phyloP scores from a whole-genome alignment of 148 eudicot genomes.

The Silene latifolia region DNA sequence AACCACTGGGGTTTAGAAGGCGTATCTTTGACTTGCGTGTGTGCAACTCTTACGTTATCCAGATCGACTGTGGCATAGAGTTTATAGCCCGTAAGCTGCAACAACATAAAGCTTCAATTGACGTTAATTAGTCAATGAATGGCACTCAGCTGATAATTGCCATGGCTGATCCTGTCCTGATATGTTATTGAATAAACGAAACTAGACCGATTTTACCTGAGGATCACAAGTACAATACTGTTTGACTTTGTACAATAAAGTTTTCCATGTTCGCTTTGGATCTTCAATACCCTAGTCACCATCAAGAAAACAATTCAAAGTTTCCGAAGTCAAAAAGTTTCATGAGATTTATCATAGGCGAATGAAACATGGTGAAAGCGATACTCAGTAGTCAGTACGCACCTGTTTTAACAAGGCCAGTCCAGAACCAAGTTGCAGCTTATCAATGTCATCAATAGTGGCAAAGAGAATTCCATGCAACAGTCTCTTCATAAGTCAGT shows the following conservation, averaged over 20 bases:
- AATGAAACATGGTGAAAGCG: too few relatives aligned
- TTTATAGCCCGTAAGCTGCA: conserved; percentile 35
- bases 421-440: conserved; percentile 4
- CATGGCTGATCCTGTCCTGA: too few relatives aligned
- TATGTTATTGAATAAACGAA: too few relatives aligned
- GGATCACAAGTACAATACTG: conserved; percentile 36
- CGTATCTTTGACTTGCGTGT: conserved; percentile 41
- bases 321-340: background rate
- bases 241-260: conserved; percentile 36
- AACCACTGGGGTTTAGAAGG: conserved; percentile 50
- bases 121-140: background rate
- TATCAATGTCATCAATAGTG: conserved; percentile 10
- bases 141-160: too few relatives aligned
- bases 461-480: conserved; percentile 9
- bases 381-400: background rate
- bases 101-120: background rate
- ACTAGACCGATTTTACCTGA: conserved; percentile 13
- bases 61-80: conserved; percentile 70
- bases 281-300: conserved; percentile 24
- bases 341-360: background rate
- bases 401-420: conserved; percentile 6
- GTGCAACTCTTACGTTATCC: conserved; percentile 58
- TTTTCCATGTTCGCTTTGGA: conserved; percentile 34
- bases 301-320: background rate
- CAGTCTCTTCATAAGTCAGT: conserved; percentile 8